These are phyloP conservation scores for Verticillium alfalfae DNA, from an alignment of 2,329 filamentous ascomycete species.

Conservation along the genomic window DNA sequence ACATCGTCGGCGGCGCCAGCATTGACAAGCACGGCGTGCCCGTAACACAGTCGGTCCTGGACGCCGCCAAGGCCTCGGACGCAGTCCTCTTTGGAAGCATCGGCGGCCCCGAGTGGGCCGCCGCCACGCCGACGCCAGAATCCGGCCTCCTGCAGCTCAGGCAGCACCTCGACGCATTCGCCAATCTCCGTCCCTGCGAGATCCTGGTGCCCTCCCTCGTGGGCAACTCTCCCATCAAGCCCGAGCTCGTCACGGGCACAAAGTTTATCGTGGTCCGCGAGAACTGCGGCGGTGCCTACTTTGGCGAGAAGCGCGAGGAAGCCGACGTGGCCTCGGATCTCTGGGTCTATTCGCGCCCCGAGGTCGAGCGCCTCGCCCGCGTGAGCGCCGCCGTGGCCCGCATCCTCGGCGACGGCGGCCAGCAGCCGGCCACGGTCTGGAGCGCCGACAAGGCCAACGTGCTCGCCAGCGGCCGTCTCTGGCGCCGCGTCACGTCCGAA, in stretches of 20 bases:
- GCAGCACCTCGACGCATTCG: constrained; percentile 37
- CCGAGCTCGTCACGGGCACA: constrained; percentile 34
- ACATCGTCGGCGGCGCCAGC: constrained; percentile 58
- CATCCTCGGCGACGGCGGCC: constrained; percentile 19
- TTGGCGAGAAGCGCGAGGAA: constrained; percentile 39
- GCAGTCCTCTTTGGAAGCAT: constrained; percentile 42
- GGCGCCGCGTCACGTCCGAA: constrained; percentile 35
- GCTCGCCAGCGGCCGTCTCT: constrained; percentile 42
- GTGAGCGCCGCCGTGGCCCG: constrained; percentile 38
- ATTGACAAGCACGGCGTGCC: constrained; percentile 38
- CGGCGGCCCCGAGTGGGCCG: constrained; percentile 41
- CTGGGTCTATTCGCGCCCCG: constrained; percentile 37
- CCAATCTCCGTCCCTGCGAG: constrained; percentile 43
- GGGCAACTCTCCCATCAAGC: constrained; percentile 35
- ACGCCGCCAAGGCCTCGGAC: constrained; percentile 35
- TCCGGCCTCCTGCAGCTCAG: constrained; percentile 35
- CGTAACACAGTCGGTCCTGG: constrained; percentile 34
- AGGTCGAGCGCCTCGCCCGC: constrained; percentile 40
- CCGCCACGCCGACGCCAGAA: constrained; percentile 33
- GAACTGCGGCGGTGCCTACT: constrained; percentile 45
- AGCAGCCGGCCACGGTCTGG: constrained; percentile 33
- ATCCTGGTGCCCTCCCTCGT: constrained; percentile 34
- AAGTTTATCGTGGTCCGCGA: constrained; percentile 44
- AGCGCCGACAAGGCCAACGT: constrained; percentile 49
- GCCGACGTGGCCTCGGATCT: constrained; percentile 37